Evolutionary conservation across 495 filamentous ascomycete genomes (phyloP).

Genomic region (Talaromyces nanjingensis): DNA sequence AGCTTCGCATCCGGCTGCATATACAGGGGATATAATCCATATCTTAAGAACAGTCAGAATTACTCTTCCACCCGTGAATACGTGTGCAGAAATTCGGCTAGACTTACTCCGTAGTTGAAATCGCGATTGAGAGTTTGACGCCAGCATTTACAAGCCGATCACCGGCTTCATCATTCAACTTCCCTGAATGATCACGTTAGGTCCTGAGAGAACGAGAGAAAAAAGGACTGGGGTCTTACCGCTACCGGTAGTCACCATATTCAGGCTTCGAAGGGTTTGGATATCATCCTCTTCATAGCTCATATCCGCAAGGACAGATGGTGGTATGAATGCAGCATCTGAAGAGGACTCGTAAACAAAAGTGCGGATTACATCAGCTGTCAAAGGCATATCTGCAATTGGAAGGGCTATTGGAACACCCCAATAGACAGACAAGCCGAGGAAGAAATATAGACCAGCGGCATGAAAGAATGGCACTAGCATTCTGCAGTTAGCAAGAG

Average conservation of each 20-base stretch:
- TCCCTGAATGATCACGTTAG: not conserved
- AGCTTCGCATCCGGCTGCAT: not conserved
- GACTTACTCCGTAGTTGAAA: not conserved
- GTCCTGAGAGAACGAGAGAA: not conserved
- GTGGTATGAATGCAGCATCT: slow-evolving; percentile 15
- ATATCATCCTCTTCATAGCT: slow-evolving; percentile 15
- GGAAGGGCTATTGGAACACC: not conserved
- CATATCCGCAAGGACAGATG: slow-evolving; percentile 24
- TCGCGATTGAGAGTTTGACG: not conserved
- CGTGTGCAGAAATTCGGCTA: not conserved
- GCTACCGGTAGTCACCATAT: not conserved
- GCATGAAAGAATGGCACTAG: not conserved
- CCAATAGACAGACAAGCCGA: not conserved
- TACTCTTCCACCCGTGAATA: not conserved
- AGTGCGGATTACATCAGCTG: not conserved
- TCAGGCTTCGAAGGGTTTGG: not conserved
- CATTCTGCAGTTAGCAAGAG: not conserved
- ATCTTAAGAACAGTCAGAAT: not conserved
- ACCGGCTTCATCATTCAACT: not conserved
- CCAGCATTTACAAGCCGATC: not conserved
- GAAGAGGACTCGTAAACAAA: slow-evolving; percentile 14
- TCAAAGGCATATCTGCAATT: not conserved
- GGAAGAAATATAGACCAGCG: not conserved
- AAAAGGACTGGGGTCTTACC: not conserved
- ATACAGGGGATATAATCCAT: not conserved